Evolutionary conservation across 176 grass and related monocot genomes (phyloP), one percentile per base, ranked within the genome.

Genomic region (Neostapfia colusana): DNA sequence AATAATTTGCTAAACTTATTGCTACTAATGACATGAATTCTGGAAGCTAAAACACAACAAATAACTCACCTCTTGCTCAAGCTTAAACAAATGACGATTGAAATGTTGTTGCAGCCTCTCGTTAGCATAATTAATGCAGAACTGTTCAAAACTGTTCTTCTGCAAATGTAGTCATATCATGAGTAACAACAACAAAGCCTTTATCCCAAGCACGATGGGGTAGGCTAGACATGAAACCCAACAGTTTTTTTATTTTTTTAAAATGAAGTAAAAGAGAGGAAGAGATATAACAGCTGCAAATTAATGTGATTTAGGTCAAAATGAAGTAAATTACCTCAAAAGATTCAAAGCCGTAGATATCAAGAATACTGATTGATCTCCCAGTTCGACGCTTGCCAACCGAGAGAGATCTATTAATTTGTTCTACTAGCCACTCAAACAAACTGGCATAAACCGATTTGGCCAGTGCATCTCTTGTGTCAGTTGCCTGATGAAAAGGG

Each of bases 31-130:
- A 8, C 3, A 69, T 26, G 16, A 16, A 74, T 36, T 61, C 57
- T 79, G 75, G 20, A 79, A 20, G 11, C 62, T 68, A 61, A 72
- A 76, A 45, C 34, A 79, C 20, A 58, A 40, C 54, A 79, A 73
- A 44, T 23, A 81, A 28, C 49, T 68, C 69, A 93, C 91, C 76
- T 99, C 95, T 81, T 99, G 95, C 50, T 99, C 91, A 28, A 99
- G 87, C 80, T 99, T 99, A 80, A 99, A 99, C 89, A 99, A 79
- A 73, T 99, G 95, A 35, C 95, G 89, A 42, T 99, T 99, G 85
- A 99, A 99, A 88, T 99, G 91, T 82, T 99, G 95, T 41, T 99
- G 95, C 24, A 99, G 80, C 81, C 95, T 95, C 85, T 99, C 95
- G 75, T 99, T 99, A 39, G 95, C 89, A 82, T 95, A 99, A 75